Percentiles rank a stretch among this genome's conserved stretches.
Conservation (phyloP, 768 basidiomycete genomes). For the Suillus discolor region DNA sequence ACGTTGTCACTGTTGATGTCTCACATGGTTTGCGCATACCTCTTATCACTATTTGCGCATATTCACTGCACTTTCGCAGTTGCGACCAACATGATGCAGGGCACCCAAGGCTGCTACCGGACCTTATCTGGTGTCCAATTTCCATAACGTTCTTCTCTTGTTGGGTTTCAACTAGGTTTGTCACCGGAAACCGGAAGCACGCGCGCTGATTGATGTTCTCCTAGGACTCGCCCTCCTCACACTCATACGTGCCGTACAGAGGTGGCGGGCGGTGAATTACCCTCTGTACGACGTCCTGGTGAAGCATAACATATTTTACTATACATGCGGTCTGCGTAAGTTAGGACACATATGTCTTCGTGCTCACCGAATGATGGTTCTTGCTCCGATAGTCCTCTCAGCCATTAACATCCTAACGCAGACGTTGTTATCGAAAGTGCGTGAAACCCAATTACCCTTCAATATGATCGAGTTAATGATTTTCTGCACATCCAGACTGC, state of each 20-base stretch:
- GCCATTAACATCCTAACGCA: not conserved
- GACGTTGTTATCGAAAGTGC: not conserved
- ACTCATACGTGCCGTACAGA: not conserved
- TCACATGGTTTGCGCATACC: not conserved
- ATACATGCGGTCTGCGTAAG: not conserved
- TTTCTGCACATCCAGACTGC: not conserved
- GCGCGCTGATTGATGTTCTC: not conserved
- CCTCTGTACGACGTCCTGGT: not conserved
- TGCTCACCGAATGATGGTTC: not conserved
- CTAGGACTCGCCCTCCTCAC: not conserved
- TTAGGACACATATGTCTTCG: not conserved
- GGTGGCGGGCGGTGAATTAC: not conserved
- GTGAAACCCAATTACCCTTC: not conserved
- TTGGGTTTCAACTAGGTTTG: not conserved
- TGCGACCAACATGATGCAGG: not conserved
- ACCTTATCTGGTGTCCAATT: no score
- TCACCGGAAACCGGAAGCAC: not conserved
- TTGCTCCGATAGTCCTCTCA: not conserved
- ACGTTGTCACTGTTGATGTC: not conserved
- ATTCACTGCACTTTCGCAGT: not conserved
- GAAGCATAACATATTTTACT: not conserved
- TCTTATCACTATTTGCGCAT: not conserved
- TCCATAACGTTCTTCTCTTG: not conserved
- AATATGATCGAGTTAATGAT: not conserved
- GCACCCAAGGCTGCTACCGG: not conserved